Conservation (phyloP, 148 eudicot species). For the Bassia scoparia region DNA sequence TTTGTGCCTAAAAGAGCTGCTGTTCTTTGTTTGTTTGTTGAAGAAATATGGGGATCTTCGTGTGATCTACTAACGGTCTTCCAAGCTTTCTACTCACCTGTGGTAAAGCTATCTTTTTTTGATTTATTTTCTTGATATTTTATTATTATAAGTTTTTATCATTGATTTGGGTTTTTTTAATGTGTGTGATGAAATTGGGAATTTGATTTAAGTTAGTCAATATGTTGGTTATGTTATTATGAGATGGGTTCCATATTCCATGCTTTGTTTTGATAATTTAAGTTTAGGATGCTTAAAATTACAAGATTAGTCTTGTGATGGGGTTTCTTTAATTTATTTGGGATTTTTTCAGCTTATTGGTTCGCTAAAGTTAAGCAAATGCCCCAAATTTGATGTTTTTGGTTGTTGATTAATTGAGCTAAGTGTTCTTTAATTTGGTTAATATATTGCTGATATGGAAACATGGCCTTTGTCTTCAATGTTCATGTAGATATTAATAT, state of each 20-base stretch:
- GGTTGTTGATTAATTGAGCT: no score
- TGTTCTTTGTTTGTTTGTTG: slow-evolving; percentile 64
- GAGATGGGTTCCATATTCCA: neutral
- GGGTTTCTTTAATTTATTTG: no score
- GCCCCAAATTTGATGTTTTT: no score
- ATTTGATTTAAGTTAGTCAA: neutral
- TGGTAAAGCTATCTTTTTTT: neutral
- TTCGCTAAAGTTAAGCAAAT: no score
- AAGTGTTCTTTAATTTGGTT: neutral
- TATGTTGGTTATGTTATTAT: neutral
- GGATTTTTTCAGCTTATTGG: no score
- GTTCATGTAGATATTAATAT: neutral
- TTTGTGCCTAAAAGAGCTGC: slow-evolving; percentile 53
- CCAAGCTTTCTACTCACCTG: slow-evolving; percentile 59
- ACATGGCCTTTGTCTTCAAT: no score
- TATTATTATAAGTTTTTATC: neutral
- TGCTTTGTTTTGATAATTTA: no score
- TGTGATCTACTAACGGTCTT: slow-evolving; percentile 81
- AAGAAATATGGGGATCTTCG: slow-evolving; percentile 57
- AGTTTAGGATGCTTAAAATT: no score
- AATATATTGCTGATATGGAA: neutral
- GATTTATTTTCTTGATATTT: neutral
- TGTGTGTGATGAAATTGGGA: neutral
- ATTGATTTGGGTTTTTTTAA: neutral
- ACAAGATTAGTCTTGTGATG: no score